Evolutionary conservation across 768 basidiomycete species (phyloP).

Genomic region (Calocybe cyanea): DNA sequence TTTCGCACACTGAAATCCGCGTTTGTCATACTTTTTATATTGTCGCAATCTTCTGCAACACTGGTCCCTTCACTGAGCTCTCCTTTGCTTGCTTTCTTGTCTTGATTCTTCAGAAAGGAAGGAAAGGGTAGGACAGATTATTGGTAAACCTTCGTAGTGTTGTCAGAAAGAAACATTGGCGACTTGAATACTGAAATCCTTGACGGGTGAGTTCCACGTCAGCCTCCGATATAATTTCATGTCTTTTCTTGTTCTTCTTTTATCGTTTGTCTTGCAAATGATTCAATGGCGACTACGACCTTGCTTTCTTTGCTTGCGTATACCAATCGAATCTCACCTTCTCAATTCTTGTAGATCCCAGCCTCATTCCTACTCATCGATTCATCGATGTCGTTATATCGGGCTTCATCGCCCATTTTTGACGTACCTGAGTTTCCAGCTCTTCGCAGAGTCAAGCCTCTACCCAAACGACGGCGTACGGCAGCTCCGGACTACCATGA

Average conservation of each 20-base stretch:
- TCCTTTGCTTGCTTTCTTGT: too few species aligned
- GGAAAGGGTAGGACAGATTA: too few species aligned
- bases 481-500: too few species aligned
- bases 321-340: neutral
- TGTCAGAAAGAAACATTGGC: too few species aligned
- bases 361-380: neutral
- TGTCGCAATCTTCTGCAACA: too few species aligned
- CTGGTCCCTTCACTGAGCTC: too few species aligned
- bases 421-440: constrained; percentile 62
- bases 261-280: neutral
- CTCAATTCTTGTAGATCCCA: neutral
- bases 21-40: too few species aligned
- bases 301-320: neutral
- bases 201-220: neutral
- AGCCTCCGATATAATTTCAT: neutral
- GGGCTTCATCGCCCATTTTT: constrained; percentile 47
- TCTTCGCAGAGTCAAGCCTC: constrained; percentile 67
- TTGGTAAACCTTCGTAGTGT: too few species aligned
- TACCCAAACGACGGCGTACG: constrained; percentile 72
- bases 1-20: too few species aligned
- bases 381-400: constrained; percentile 1
- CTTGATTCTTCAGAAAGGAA: too few species aligned
- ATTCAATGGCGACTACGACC: too few species aligned
- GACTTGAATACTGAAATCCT: neutral
- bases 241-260: neutral